Percentiles rank a stretch among this genome's conserved stretches.
These are phyloP conservation scores for Dioscorea zingiberensis DNA, from an alignment of 106 monocot genomes.

Conservation along the genomic window DNA sequence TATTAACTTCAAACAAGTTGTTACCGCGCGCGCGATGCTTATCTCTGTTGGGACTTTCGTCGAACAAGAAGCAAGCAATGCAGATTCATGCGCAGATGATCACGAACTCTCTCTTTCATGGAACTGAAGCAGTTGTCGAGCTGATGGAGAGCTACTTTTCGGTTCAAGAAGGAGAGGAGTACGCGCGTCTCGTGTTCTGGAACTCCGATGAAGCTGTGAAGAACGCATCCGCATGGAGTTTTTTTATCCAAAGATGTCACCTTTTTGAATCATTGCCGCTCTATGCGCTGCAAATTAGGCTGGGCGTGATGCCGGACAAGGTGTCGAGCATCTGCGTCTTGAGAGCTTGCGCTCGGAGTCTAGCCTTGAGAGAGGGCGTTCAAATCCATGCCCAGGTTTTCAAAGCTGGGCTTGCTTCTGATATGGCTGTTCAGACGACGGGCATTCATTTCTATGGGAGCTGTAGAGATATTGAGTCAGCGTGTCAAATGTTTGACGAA, in stretches of 20 bases:
- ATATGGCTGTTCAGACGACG: constrained; percentile 23
- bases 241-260: constrained; percentile 14
- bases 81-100: constrained; percentile 45
- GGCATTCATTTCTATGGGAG: constrained; percentile 28
- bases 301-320: not conserved
- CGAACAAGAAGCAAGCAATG: constrained; percentile 12
- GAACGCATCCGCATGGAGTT: constrained; percentile 8
- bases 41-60: constrained; percentile 1
- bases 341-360: constrained; percentile 18
- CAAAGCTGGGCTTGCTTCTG: constrained; percentile 9
- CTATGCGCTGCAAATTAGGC: constrained; percentile 10
- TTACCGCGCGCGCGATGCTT: constrained; percentile 19
- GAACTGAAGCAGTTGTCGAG: not conserved
- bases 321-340: constrained; percentile 13
- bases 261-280: constrained; percentile 14
- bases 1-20: too few species aligned
- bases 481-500: constrained; percentile 33
- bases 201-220: not conserved
- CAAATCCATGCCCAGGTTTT: constrained; percentile 17
- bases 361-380: constrained; percentile 7
- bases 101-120: constrained; percentile 4
- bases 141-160: constrained; percentile 22
- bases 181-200: too few species aligned
- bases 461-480: constrained; percentile 13
- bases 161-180: not conserved